These are phyloP conservation scores for Asterochloris erici DNA, from an alignment of 139 green algal genomes.

Conservation along the genomic window DNA sequence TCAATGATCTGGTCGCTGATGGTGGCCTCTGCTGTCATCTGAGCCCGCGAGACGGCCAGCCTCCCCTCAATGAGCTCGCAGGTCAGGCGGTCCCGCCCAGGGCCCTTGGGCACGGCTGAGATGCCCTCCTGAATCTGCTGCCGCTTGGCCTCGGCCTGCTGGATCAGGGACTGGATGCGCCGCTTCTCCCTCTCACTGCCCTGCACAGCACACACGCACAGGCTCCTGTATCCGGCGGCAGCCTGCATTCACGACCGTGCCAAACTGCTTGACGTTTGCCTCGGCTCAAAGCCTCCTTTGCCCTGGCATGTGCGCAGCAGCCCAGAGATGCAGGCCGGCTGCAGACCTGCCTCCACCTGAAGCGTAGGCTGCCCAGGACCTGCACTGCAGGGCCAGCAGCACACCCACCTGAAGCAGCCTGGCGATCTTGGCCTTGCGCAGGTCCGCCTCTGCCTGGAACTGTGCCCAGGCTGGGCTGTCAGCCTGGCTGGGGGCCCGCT, in stretches of 20 bases:
- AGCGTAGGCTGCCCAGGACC: no score
- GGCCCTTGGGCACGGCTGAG: neutral
- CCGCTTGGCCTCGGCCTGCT: constrained; percentile 18
- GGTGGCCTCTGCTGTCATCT: constrained; percentile 20
- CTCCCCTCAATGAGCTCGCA: constrained; percentile 57
- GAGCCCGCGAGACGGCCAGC: constrained; percentile 11
- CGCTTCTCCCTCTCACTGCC: constrained; percentile 2
- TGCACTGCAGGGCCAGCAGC: neutral
- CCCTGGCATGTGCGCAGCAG: no score
- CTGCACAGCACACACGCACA: neutral
- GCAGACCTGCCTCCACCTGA: no score
- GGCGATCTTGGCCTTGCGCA: constrained; percentile 5
- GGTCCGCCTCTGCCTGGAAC: constrained; percentile 11
- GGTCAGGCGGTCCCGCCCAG: constrained; percentile 38
- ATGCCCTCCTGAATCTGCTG: constrained; percentile 19
- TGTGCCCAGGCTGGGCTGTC: neutral
- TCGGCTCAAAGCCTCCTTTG: no score
- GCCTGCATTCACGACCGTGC: no score
- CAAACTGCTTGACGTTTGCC: no score
- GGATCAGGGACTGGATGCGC: constrained; percentile 47
- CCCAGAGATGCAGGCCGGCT: no score
- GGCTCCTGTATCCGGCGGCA: neutral
- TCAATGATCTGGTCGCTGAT: constrained; percentile 70
- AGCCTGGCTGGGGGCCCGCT: neutral
- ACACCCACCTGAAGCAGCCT: constrained; percentile 5